Base-by-base conservation (phyloP, 768 basidiomycete genomes). In the Cyclocybe aegerita region DNA sequence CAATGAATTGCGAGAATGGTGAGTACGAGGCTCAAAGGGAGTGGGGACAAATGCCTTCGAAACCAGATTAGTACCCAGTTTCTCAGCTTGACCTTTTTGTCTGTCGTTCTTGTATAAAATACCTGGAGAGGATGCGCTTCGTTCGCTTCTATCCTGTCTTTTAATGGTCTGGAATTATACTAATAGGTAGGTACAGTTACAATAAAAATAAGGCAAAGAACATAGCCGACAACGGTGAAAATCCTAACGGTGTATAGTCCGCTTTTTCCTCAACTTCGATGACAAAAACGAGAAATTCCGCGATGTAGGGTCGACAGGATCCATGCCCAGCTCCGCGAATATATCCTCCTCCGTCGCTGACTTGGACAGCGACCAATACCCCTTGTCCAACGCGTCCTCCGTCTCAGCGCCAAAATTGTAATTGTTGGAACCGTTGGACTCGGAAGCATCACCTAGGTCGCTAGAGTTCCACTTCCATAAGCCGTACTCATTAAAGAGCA, bases 401-500 rank as follows among this genome's bases (percentile, higher is more conserved):
- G 37, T 7, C 7, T 12, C 14, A n/a, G 35, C 9, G 14, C 16
- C 42, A 16, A n/a, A 41, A 16, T 46, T 17, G 11, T 39, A n/a
- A 16, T n/a, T 30, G 39, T 2, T n/a, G 16, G 39, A 15, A 39
- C n/a, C 17, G 39, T 30, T 23, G 35, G 39, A n/a, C 5, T 42
- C 15, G 39, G 31, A 43, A 31, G 37, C 7, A 23, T 31, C 31
- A 39, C 9, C 14, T 7, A 14, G 30, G 15, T 47, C 48, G 17
- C 53, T 54, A 8, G 29, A 9, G 31, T 65, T 67, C 81, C 82
- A 85, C 43, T 65, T 70, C 87, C 87, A 88, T 3, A 88, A 67
- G 9, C 86, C 87, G 54, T 72, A 79, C 55, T 83, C 81, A 55
- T 85, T 78, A 29, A 88, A 70, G 32, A 75, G 68, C 58, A 85